A percentile compares a stretch with the other conserved stretches of the same genome.
phyloP scores from a whole-genome alignment of 805 yeast genomes.

The Candida andamanensis region DNA sequence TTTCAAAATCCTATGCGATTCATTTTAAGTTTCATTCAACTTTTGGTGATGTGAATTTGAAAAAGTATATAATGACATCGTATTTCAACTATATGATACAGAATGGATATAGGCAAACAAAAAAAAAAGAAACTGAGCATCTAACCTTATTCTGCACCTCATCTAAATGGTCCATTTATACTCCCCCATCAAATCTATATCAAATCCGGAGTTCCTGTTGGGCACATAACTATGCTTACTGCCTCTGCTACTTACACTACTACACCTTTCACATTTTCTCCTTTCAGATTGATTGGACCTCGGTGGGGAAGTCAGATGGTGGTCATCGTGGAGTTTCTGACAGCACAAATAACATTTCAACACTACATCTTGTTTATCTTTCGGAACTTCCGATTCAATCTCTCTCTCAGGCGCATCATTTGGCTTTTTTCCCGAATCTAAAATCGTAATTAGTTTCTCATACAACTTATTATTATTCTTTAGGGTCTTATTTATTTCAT shows the following conservation, averaged over 20 bases:
- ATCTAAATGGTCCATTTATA: slow-evolving; percentile 22
- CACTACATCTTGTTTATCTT: slow-evolving; percentile 8
- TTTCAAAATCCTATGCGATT: not conserved
- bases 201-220: slow-evolving; percentile 2
- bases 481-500: not conserved
- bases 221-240: not conserved
- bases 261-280: slow-evolving; percentile 13
- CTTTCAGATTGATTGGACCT: not conserved
- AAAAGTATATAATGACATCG: too few species aligned
- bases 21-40: too few species aligned
- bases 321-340: slow-evolving; percentile 6
- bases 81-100: too few species aligned
- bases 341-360: slow-evolving; percentile 16
- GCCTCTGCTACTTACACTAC: not conserved
- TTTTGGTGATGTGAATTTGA: too few species aligned
- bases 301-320: not conserved
- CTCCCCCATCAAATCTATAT: slow-evolving; percentile 26
- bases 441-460: slow-evolving; percentile 3
- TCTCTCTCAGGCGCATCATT: not conserved
- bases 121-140: too few species aligned
- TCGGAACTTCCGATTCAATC: not conserved
- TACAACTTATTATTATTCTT: slow-evolving; percentile 5
- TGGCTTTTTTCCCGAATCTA: not conserved
- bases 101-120: too few species aligned
- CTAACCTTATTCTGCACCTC: too few species aligned